Percentiles rank a stretch among this genome's conserved stretches.
phyloP scores from a whole-genome alignment of 192 early-diverging fungal species.

The Coemansia sp. region DNA sequence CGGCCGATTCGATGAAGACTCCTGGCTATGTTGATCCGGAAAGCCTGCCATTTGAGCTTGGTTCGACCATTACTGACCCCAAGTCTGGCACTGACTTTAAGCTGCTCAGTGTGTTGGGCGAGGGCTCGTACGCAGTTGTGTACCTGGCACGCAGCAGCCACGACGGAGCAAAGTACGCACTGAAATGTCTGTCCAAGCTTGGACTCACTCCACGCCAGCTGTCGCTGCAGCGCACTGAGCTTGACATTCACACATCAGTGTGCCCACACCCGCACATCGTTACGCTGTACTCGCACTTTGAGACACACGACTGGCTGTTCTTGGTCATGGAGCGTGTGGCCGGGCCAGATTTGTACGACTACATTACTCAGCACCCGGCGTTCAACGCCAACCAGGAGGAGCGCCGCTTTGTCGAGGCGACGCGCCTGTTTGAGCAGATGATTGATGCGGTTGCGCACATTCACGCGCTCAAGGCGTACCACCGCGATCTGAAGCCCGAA shows the following conservation, averaged over 20 bases:
- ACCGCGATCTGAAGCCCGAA: slow-evolving; percentile 89
- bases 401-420: slow-evolving; percentile 50
- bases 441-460: slow-evolving; percentile 73
- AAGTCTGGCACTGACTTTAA: slow-evolving; percentile 42
- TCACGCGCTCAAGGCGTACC: slow-evolving; percentile 78
- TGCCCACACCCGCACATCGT: slow-evolving; percentile 68
- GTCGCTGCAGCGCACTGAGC: slow-evolving; percentile 64
- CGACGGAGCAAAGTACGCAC: slow-evolving; percentile 59
- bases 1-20: slow-evolving; percentile 48
- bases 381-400: slow-evolving; percentile 52
- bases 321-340: slow-evolving; percentile 64
- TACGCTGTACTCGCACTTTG: slow-evolving; percentile 62
- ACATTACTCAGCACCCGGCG: slow-evolving; percentile 52
- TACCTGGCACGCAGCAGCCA: slow-evolving; percentile 62
- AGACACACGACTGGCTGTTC: slow-evolving; percentile 59
- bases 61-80: slow-evolving; percentile 45
- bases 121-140: slow-evolving; percentile 75
- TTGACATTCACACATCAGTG: slow-evolving; percentile 60
- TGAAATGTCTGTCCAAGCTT: slow-evolving; percentile 71
- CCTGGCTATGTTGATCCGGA: slow-evolving; percentile 51
- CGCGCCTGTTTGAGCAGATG: slow-evolving; percentile 63
- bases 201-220: slow-evolving; percentile 58
- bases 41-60: slow-evolving; percentile 51
- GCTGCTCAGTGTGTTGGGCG: slow-evolving; percentile 60
- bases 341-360: slow-evolving; percentile 56